Conservation (phyloP, 768 basidiomycete genomes). For the Collybia mongolica region DNA sequence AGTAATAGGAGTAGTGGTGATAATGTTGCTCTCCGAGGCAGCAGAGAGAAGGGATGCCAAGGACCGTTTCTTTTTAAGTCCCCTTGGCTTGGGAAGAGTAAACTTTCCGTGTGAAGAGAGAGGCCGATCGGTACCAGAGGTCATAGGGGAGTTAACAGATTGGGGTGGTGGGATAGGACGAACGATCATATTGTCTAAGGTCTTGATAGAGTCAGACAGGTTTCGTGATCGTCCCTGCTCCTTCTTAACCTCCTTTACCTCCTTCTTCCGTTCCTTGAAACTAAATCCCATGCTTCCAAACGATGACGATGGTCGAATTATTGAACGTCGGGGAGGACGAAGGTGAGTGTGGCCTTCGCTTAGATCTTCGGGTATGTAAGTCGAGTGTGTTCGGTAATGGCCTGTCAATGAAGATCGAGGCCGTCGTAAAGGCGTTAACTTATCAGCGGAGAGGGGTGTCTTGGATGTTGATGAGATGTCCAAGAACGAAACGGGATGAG, state of each 20-base stretch:
- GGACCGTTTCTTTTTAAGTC: conserved; percentile 37
- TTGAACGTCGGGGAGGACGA: conserved; percentile 15
- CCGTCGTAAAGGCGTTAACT: conserved; percentile 10
- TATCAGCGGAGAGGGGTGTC: conserved; percentile 11
- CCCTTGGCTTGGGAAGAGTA: conserved; percentile 15
- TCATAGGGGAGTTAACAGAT: conserved; percentile 9
- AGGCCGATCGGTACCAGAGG: conserved; percentile 8
- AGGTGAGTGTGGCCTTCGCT: conserved; percentile 9
- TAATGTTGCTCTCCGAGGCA: conserved; percentile 8
- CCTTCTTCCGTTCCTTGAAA: conserved; percentile 26
- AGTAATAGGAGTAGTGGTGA: conserved; percentile 7
- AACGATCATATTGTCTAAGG: not conserved
- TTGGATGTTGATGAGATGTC: conserved; percentile 12
- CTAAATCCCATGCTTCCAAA: conserved; percentile 35
- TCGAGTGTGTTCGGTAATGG: conserved; percentile 42
- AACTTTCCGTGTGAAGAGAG: conserved; percentile 16
- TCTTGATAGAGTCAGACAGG: not conserved
- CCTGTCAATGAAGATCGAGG: conserved; percentile 18
- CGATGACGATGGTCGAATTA: conserved; percentile 28
- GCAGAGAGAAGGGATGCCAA: conserved; percentile 30
- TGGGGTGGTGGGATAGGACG: conserved; percentile 1
- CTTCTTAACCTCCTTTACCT: not conserved
- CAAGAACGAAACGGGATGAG: conserved; percentile 9
- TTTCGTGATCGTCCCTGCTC: not conserved
- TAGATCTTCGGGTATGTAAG: conserved; percentile 23